Evolutionary conservation across 306 rosid species (phyloP).

Genomic region (Prunus salicina): DNA sequence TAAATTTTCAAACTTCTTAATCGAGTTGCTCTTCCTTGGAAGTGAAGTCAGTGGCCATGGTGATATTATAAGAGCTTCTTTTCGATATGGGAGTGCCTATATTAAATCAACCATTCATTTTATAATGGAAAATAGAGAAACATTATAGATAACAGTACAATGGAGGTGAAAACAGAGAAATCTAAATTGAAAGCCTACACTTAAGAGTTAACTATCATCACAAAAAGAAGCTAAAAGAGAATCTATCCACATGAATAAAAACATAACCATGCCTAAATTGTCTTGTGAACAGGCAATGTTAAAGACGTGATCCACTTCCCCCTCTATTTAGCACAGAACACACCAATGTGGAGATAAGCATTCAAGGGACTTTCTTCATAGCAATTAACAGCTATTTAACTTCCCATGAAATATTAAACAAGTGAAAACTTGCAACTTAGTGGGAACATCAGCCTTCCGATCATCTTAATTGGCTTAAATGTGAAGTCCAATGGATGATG

Average conservation of each 20-base stretch:
- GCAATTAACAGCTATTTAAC: not conserved
- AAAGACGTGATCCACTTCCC: not conserved
- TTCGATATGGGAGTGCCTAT: conserved; percentile 84
- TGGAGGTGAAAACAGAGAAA: not conserved
- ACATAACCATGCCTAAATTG: not conserved
- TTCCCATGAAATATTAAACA: not conserved
- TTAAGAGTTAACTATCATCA: not conserved
- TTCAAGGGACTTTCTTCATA: not conserved
- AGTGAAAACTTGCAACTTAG: not conserved
- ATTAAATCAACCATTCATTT: not conserved
- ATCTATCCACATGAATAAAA: not conserved
- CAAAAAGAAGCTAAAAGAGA: not conserved
- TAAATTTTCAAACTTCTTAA: conserved; percentile 81
- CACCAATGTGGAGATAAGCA: not conserved
- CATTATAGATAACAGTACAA: not conserved
- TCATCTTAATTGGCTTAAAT: not conserved
- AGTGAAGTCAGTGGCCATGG: conserved; percentile 84
- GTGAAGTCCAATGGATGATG: not conserved
- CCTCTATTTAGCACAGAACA: not conserved
- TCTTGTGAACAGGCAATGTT: not conserved
- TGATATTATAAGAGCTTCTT: conserved; percentile 76
- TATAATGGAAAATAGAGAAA: not conserved
- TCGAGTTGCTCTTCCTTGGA: conserved; percentile 57
- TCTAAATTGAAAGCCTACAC: not conserved
- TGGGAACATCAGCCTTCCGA: not conserved